A percentile compares a stretch with the other conserved stretches of the same genome.
These are phyloP conservation scores for Grosmannia clavigera DNA, from an alignment of 2,329 filamentous ascomycete species.

Conservation along the genomic window DNA sequence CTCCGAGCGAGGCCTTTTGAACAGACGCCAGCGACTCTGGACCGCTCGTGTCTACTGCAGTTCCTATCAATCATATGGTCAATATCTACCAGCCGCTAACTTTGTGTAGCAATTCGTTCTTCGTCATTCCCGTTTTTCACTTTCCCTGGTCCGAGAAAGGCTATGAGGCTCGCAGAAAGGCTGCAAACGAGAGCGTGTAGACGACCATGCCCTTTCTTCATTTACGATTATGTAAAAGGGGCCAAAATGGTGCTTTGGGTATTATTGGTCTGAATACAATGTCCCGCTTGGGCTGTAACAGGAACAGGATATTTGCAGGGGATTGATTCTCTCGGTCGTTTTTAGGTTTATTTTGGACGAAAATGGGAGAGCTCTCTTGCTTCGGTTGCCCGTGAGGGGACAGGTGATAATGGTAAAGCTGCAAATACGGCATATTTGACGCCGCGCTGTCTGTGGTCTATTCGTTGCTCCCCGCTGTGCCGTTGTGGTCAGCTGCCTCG, in stretches of 20 bases:
- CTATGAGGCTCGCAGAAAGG: conserved; percentile 44
- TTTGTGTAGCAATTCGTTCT: conserved; percentile 61
- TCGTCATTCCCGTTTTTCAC: conserved; percentile 82
- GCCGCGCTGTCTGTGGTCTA: no score
- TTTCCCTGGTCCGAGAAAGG: conserved; percentile 88
- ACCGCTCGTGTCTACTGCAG: no score
- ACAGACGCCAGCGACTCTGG: no score
- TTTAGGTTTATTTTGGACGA: no score
- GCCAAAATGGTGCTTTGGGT: neutral
- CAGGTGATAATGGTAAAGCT: no score
- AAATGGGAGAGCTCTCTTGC: no score
- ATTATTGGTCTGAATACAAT: neutral
- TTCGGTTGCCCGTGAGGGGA: no score
- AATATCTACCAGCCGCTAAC: neutral
- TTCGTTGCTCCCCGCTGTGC: no score
- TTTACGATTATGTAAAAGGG: neutral
- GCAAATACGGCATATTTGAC: no score
- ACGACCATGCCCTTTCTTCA: conserved; percentile 7
- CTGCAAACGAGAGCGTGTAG: conserved; percentile 26
- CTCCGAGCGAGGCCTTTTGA: no score
- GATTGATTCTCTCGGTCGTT: neutral
- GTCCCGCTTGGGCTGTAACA: neutral
- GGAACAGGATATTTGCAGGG: neutral
- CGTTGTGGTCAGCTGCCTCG: no score
- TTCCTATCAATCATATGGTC: neutral